These are phyloP conservation scores for Leccinum variicolor DNA, from an alignment of 768 basidiomycete genomes.

Conservation along the genomic window DNA sequence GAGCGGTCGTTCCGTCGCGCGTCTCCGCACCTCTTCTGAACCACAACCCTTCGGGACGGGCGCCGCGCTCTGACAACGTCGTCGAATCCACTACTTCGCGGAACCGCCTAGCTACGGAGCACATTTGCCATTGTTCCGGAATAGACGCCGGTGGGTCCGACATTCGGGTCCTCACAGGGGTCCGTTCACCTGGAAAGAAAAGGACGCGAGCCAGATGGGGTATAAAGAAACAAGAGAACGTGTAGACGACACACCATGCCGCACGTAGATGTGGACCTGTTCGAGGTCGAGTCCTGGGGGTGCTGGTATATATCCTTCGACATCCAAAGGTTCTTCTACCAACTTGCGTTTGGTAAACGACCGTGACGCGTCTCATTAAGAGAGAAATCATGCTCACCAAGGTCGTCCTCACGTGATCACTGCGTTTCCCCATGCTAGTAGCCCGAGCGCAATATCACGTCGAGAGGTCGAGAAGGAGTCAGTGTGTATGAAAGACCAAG, in stretches of 20 bases:
- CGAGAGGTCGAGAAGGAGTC: neutral
- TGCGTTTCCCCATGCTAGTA: neutral
- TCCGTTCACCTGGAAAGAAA: constrained; percentile 59
- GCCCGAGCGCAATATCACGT: neutral
- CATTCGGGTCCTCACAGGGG: constrained; percentile 71
- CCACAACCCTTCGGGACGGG: constrained; percentile 28
- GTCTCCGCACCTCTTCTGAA: constrained; percentile 53
- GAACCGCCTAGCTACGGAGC: constrained; percentile 52
- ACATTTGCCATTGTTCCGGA: constrained; percentile 68
- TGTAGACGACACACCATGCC: constrained; percentile 55
- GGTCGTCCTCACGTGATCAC: neutral
- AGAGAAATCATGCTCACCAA: constrained; percentile 15
- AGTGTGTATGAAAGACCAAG: neutral
- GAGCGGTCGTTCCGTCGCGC: constrained; percentile 47
- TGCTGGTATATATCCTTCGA: constrained; percentile 55
- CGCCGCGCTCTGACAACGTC: constrained; percentile 7
- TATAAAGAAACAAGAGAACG: neutral
- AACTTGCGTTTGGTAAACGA: constrained; percentile 13
- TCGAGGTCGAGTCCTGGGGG: constrained; percentile 55
- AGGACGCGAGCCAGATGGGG: neutral
- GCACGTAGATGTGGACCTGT: constrained; percentile 72
- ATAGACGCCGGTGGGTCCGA: constrained; percentile 58
- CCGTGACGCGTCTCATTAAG: neutral
- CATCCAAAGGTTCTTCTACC: constrained; percentile 50
- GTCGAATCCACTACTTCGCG: constrained; percentile 39